These are phyloP conservation scores for Nothopassalora personata DNA, from an alignment of 2,329 filamentous ascomycete genomes.

Conservation along the genomic window DNA sequence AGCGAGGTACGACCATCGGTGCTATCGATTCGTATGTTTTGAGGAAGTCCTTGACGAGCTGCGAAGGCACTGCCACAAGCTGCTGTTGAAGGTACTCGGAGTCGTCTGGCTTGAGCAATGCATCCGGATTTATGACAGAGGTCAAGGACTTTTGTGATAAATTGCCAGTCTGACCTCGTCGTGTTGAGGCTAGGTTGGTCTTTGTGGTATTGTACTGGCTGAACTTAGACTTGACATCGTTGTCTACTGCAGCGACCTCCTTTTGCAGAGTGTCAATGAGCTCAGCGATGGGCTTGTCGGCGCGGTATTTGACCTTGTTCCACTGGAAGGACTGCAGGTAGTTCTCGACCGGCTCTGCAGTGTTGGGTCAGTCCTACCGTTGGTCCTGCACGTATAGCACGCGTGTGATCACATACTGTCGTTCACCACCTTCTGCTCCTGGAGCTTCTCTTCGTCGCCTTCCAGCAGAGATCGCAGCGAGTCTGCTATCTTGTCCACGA, in stretches of 20 bases:
- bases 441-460: conserved; percentile 74
- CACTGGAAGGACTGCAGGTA: conserved; percentile 85
- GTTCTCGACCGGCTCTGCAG: conserved; percentile 83
- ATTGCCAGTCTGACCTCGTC: conserved; percentile 89
- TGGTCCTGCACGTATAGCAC: background rate
- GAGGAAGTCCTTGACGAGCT: conserved; percentile 79
- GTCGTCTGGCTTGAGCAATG: conserved; percentile 67
- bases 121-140: conserved; percentile 72
- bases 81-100: conserved; percentile 97
- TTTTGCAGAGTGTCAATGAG: conserved; percentile 85
- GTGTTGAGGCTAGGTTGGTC: conserved; percentile 71
- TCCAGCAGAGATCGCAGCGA: conserved; percentile 78
- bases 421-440: conserved; percentile 87
- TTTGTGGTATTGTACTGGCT: conserved; percentile 91
- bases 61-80: conserved; percentile 79
- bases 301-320: conserved; percentile 97
- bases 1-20: conserved; percentile 90
- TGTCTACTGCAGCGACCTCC: conserved; percentile 88
- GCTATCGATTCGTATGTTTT: conserved; percentile 81
- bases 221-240: conserved; percentile 91
- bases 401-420: conserved; percentile 61
- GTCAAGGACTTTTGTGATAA: conserved; percentile 88
- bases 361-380: conserved; percentile 10
- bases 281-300: conserved; percentile 83
- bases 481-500: conserved; percentile 83